Base-by-base conservation (phyloP, 495 filamentous ascomycete species). In the Hypoxylon trugodes region DNA sequence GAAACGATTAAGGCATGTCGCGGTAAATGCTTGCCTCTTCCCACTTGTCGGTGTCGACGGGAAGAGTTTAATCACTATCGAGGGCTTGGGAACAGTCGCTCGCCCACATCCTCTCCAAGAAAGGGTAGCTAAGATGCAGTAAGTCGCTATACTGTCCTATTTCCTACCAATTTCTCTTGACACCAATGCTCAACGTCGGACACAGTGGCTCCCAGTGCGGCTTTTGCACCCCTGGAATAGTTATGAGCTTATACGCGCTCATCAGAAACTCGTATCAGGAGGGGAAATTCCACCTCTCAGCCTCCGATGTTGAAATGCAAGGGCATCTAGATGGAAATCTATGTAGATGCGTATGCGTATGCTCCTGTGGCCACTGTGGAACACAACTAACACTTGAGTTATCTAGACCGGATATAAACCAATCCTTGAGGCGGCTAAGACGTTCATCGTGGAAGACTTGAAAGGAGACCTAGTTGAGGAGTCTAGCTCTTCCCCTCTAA, bases 41-140 rank as follows among this genome's bases (percentile, higher is more conserved):
- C 91, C 91, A 0, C 75, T 96, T 50, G 84, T 93, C 13, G 91
- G 89, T 58, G 85, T 96, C 10, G 91, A 94, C 76, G 91, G 91
- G n/a, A 96, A 96, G 74, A 92, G 94, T 81, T 89, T 96, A 56
- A 91, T 96, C 54, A 96, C 91, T 1, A 87, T 95, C 6, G 91
- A 96, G 73, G 91, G 91, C 2, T 90, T 96, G 67, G 91, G 91
- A 0, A 87, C 87, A 63, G 84, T 87, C 38, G 86, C 88, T 69
- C 83, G 80, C 21, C 91, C 91, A 13, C 91, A 96, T 78, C 88
- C 91, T 1, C 77, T 87, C 4, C 91, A 96, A 73, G 90, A 96
- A 74, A 81, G 91, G 53, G 87, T 96, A 58, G 90, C 90, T 22
- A 84, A 85, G 68, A 77, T 77, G 65, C 65, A 68, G 65, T 68